phyloP scores from a whole-genome alignment of 768 basidiomycete genomes.

The Russula emetica region DNA sequence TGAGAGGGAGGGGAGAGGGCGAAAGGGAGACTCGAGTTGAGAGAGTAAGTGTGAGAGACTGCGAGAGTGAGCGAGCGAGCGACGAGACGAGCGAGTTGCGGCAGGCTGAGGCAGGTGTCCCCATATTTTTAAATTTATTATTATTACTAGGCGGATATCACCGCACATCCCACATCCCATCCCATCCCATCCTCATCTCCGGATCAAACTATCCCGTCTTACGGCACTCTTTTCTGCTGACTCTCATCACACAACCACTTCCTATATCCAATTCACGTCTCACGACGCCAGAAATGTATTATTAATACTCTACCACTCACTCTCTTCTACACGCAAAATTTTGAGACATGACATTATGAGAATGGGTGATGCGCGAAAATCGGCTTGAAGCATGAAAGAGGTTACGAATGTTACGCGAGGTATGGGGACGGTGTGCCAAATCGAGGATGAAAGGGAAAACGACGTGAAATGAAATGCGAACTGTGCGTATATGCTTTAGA shows the following conservation, averaged over 20 bases:
- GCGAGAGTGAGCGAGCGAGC: background rate
- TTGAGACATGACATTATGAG: background rate
- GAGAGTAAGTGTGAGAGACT: background rate
- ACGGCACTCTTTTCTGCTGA: no score
- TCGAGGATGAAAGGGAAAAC: background rate
- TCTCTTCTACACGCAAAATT: conserved; percentile 7
- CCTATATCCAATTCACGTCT: conserved; percentile 1
- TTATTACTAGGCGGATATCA: conserved; percentile 3
- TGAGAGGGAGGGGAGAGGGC: conserved; percentile 32
- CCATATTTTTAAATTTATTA: background rate
- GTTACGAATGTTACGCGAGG: background rate
- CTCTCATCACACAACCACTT: no score
- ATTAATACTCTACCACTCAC: background rate
- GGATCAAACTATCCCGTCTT: conserved; percentile 8
- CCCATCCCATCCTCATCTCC: conserved; percentile 14
- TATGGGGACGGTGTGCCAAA: background rate
- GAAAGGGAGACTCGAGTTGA: conserved; percentile 20
- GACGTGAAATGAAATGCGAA: background rate
- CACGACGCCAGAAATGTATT: background rate
- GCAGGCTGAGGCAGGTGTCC: background rate
- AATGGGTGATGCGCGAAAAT: background rate
- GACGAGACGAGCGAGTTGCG: background rate
- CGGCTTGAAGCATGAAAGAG: background rate
- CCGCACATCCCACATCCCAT: conserved; percentile 13
- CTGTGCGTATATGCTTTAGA: background rate